Evolutionary conservation across 176 grass and related monocot species (phyloP).

Genomic region (Aegilops tauschii): DNA sequence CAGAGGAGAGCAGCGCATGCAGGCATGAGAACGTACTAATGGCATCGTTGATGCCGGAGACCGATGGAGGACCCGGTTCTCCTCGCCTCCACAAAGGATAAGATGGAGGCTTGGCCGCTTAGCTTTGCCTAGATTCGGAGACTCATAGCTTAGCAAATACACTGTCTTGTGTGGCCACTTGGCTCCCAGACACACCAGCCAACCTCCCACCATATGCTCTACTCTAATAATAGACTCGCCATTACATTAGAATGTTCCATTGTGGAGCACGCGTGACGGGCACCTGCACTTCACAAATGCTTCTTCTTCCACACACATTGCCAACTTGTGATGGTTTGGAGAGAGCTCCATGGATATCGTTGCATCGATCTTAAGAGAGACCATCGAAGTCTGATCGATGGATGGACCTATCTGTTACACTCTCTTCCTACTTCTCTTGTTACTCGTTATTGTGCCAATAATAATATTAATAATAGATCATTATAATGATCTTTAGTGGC

Average conservation of each 20-base stretch:
- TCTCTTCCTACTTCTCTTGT: too few relatives aligned
- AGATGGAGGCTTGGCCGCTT: neutral
- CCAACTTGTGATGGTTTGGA: too few relatives aligned
- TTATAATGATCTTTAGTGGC: neutral
- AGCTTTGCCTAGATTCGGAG: constrained; percentile 13
- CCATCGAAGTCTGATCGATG: too few relatives aligned
- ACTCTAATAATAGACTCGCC: neutral
- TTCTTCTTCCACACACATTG: neutral
- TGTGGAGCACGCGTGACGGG: neutral
- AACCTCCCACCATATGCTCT: neutral
- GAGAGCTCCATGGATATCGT: too few relatives aligned
- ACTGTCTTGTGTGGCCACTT: neutral
- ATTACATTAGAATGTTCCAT: constrained; percentile 2
- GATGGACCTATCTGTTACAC: too few relatives aligned
- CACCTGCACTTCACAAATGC: neutral
- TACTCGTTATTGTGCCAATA: neutral
- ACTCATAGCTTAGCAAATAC: neutral
- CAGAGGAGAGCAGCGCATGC: neutral
- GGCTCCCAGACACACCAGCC: neutral
- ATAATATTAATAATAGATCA: neutral
- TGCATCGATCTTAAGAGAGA: too few relatives aligned
- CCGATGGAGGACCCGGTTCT: neutral
- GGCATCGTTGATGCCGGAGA: neutral
- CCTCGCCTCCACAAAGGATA: neutral
- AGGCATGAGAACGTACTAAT: neutral